A percentile compares a stretch with the other conserved stretches of the same genome.
Evolutionary conservation across 345 rosid species (phyloP).

Genomic region (Anacardium occidentale): DNA sequence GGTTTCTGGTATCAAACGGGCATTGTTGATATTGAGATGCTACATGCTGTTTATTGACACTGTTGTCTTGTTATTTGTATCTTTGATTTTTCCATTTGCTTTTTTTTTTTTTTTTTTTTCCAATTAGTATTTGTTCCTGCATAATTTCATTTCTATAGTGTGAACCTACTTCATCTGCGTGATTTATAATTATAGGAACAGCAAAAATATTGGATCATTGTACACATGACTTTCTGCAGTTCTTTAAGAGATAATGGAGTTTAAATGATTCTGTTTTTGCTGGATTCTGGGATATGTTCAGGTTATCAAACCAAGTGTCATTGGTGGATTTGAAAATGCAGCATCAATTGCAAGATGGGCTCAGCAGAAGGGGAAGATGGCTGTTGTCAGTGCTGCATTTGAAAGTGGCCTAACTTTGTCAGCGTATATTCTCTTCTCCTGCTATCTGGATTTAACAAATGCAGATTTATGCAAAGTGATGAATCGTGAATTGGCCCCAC

Average conservation of each 20-base stretch:
- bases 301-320: constrained; percentile 88
- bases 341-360: constrained; percentile 83
- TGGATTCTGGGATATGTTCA: constrained; percentile 26
- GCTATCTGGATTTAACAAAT: constrained; percentile 66
- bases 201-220: not conserved
- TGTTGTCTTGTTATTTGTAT: not conserved
- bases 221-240: too few species aligned
- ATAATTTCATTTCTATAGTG: not conserved
- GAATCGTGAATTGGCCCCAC: constrained; percentile 36
- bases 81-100: not conserved
- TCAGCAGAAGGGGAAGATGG: constrained; percentile 76
- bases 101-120: not conserved
- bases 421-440: constrained; percentile 62
- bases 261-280: not conserved
- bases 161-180: not conserved
- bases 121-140: not conserved
- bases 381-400: constrained; percentile 80
- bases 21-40: not conserved
- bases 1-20: not conserved
- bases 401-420: constrained; percentile 84
- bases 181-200: not conserved
- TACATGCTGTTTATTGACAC: not conserved
- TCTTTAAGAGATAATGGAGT: not conserved
- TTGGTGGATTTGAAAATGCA: constrained; percentile 90
- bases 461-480: constrained; percentile 36